Base-by-base conservation (phyloP, 2,329 filamentous ascomycete genomes). In the Aureobasidium vineae region DNA sequence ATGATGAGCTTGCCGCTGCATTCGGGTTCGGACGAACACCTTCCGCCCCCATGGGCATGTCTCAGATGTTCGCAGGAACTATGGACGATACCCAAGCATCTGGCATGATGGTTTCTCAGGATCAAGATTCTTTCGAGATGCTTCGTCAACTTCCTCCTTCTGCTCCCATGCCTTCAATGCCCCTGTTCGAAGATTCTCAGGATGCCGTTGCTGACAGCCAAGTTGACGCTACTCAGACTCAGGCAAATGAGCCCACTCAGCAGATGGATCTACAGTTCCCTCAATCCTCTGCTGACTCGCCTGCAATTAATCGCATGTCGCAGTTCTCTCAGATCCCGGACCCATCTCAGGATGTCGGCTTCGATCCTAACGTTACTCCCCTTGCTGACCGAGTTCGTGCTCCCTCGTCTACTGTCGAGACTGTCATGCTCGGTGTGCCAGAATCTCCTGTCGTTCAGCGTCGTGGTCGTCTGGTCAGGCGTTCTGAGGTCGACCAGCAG, bases 41-140 rank as follows among this genome's bases (percentile, higher is more conserved):
- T 53, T 74, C 76, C 47, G 72, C 78, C 61, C 77, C 81, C 6
- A 76, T 96, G 49, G 90, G 91, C 11, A 82, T 97, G 52, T 96
- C 92, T 0, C 93, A 97, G 72, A 94, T 95, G 69, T 97, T 97
- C 74, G 90, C 90, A 5, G 91, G 91, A 15, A 97, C 92, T 0
- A 90, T 97, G 86, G 92, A 90, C 2, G 76, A 72, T 8, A 70
- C 72, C 81, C 75, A 77, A 19, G 74, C 71, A 19, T 73, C 68
- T 23, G 57, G n/a, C 11, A 26, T 26, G 7, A 26, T 26, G 7
- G 8, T 47, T 28, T 26, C 69, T 57, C 72, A 63, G 57, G 78
- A 82, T 67, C 77, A 81, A 69, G 82, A 84, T 68, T 84, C 83
- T 8, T 68, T 77, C 49, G 75, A 74, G 50, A 71, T 77, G 38